Base-by-base conservation (phyloP, 768 basidiomycete genomes). In the Leccinum subgranulosum region DNA sequence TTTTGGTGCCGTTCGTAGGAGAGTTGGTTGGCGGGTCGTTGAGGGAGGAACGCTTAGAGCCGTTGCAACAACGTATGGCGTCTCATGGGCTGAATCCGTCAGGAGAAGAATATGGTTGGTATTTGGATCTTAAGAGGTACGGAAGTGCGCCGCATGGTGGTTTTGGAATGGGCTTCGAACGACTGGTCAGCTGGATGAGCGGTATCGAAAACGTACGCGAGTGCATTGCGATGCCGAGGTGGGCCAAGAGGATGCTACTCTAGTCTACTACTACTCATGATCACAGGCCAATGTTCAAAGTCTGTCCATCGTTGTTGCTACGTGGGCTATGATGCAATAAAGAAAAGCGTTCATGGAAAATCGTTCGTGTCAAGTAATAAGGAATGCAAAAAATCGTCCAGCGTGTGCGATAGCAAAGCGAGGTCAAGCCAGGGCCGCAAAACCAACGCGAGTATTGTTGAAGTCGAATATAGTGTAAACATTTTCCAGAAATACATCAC, bases 151-250 rank as follows among this genome's bases (percentile, higher is more conserved):
- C 93, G 3, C 96, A 98, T 73, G 94, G 91, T 15, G 97, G 97
- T 15, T 98, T 94, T 73, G 97, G 97, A 6, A 79, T 98, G 77
- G 97, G 97, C 2, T 97, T 96, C 66, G 97, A 99, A 72, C 77
- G 97, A 59, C 76, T 97, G 19, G 79, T 98, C 17, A 84, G 85
- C 46, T 96, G 92, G 90, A 73, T 97, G 11, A 85, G 87, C 19
- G 94, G 94, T 0, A 79, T 92, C 47, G 87, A 88, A 58, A 98
- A 96, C 72, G 82, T 98, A n/a, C 79, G 91, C 58, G 97, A 99
- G 70, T 92, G 92, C 66, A 84, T 95, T 43, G 84, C 92, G 6
- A 92, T 97, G 80, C 95, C 95, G 1, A 76, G 96, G 58, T 94
- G 92, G 92, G 80, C 86, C 14, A 90, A 89, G 33, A 79, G 85